phyloP scores from a whole-genome alignment of 495 filamentous ascomycete species.

The Alectoria sarmentosa region DNA sequence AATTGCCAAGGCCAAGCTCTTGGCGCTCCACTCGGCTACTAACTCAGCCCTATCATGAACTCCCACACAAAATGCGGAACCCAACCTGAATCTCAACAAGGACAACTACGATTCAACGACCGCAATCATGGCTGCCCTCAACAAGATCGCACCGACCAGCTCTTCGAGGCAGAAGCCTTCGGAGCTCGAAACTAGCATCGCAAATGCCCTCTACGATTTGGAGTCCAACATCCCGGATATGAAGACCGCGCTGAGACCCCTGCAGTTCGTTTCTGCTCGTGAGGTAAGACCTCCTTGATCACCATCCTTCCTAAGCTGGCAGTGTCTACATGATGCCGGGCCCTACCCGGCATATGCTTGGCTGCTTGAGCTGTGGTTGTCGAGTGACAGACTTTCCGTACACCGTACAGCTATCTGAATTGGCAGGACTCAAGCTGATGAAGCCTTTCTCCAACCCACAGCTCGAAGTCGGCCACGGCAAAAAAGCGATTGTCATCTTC shows the following conservation, averaged over 20 bases:
- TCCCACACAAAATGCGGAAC: neutral
- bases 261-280: conserved; percentile 95
- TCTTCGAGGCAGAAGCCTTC: conserved; percentile 87
- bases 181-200: conserved; percentile 91
- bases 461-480: conserved; percentile 99
- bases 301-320: neutral
- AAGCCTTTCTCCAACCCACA: conserved; percentile 43
- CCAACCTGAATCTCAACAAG: neutral
- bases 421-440: conserved; percentile 1
- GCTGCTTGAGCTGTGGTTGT: neutral
- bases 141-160: conserved; percentile 83
- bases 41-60: conserved; percentile 9
- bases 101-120: conserved; percentile 14
- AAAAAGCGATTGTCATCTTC: conserved; percentile 99
- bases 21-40: neutral
- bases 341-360: neutral
- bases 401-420: neutral
- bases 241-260: conserved; percentile 82
- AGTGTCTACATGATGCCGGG: neutral
- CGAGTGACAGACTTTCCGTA: neutral
- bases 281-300: conserved; percentile 63
- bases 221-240: conserved; percentile 97
- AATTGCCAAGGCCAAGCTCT: neutral
- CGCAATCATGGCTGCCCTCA: conserved; percentile 25
- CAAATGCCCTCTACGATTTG: conserved; percentile 91